phyloP scores from a whole-genome alignment of 208 protist species.

The Wallacemonas sp. region DNA sequence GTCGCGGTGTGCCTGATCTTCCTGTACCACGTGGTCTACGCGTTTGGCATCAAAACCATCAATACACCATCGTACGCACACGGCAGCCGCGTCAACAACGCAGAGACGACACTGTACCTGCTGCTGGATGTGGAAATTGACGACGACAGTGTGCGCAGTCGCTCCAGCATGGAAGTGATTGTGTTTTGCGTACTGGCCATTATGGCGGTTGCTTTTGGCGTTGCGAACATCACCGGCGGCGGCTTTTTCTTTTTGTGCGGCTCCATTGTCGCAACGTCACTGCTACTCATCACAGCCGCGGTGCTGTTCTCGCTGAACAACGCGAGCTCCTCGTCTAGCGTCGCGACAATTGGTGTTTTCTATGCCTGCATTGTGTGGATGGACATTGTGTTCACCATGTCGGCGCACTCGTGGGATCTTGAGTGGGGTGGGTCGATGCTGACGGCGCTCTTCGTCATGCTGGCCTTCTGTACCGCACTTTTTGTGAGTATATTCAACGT shows the following conservation, averaged over 20 bases:
- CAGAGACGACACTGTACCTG: slow-evolving; percentile 40
- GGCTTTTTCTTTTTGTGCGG: slow-evolving; percentile 41
- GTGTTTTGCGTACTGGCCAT: slow-evolving; percentile 25
- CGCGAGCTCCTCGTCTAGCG: slow-evolving; percentile 31
- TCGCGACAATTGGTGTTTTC: slow-evolving; percentile 39
- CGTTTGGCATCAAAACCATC: slow-evolving; percentile 43
- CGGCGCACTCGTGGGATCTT: slow-evolving; percentile 31
- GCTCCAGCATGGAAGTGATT: slow-evolving; percentile 33
- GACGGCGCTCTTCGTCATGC: slow-evolving; percentile 36
- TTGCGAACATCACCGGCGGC: slow-evolving; percentile 39
- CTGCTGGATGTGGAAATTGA: slow-evolving; percentile 50
- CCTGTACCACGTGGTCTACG: slow-evolving; percentile 56
- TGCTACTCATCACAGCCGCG: slow-evolving; percentile 32
- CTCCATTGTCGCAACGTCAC: slow-evolving; percentile 24
- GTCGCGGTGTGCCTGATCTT: slow-evolving; percentile 53
- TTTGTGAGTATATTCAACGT: slow-evolving; percentile 44
- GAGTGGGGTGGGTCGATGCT: slow-evolving; percentile 40
- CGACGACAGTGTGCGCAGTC: slow-evolving; percentile 22
- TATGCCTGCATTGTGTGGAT: slow-evolving; percentile 55
- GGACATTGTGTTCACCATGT: slow-evolving; percentile 45
- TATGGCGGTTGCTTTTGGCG: slow-evolving; percentile 38
- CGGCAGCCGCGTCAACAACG: slow-evolving; percentile 60
- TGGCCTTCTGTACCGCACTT: slow-evolving; percentile 32
- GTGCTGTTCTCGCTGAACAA: slow-evolving; percentile 29
- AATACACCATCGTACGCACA: slow-evolving; percentile 37